phyloP scores from a whole-genome alignment of 306 rosid species.

The Vachellia collinsii region DNA sequence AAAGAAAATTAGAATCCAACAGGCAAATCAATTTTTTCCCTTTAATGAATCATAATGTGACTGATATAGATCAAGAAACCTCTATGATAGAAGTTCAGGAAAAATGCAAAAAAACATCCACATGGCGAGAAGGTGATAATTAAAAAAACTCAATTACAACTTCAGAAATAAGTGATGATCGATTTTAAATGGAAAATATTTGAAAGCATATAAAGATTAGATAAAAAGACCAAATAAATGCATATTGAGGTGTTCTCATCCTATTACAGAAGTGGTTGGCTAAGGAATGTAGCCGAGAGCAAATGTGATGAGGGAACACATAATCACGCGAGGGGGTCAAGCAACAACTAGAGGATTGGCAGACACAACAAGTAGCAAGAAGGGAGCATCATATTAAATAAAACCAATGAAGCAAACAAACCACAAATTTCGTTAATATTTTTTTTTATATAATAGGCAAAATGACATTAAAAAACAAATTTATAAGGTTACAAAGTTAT shows the following conservation, averaged over 20 bases:
- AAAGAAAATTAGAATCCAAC: constrained; percentile 13
- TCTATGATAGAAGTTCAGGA: neutral
- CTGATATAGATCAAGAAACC: neutral
- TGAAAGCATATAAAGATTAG: neutral
- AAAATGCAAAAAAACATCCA: neutral
- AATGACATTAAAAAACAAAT: too few relatives aligned
- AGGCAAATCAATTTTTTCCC: constrained; percentile 10
- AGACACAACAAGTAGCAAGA: neutral
- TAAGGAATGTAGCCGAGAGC: neutral
- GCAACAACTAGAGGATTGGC: neutral
- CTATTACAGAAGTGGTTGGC: neutral
- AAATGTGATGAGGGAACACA: neutral
- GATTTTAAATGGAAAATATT: neutral
- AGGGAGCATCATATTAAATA: neutral
- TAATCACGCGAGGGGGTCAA: neutral
- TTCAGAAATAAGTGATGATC: neutral
- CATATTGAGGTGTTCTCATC: neutral
- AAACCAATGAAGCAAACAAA: neutral
- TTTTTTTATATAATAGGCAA: too few relatives aligned
- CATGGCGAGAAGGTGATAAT: neutral
- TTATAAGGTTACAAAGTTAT: too few relatives aligned
- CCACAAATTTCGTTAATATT: neutral
- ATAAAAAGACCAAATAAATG: neutral
- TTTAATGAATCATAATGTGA: neutral
- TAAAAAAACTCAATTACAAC: neutral